These are phyloP conservation scores for Celoporthe dispersa DNA, from an alignment of 2,329 filamentous ascomycete species.

Conservation along the genomic window DNA sequence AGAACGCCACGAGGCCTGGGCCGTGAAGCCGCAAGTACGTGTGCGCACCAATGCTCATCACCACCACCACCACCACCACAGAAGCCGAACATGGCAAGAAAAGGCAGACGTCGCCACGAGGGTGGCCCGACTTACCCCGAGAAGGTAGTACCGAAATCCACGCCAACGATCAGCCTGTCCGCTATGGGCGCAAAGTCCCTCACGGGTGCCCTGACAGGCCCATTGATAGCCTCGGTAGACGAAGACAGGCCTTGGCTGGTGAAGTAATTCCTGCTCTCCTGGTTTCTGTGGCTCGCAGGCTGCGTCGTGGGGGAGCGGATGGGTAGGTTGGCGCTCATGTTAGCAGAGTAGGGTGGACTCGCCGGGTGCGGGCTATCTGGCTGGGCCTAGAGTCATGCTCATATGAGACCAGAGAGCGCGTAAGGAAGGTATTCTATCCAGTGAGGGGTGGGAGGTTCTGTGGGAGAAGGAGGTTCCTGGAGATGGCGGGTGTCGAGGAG, in stretches of 20 bases:
- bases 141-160: slow-evolving; percentile 86
- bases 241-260: slow-evolving; percentile 59
- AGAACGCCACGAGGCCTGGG: not conserved
- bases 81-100: not conserved
- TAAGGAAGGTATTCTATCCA: not conserved
- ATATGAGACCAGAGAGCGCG: not conserved
- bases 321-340: slow-evolving; percentile 53
- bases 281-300: slow-evolving; percentile 50
- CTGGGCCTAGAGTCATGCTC: slow-evolving; percentile 19
- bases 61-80: too few species aligned
- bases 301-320: slow-evolving; percentile 47
- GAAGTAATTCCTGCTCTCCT: slow-evolving; percentile 61
- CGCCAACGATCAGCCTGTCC: slow-evolving; percentile 74
- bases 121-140: slow-evolving; percentile 64
- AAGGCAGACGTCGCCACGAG: not conserved
- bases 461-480: not conserved
- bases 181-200: slow-evolving; percentile 55
- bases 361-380: slow-evolving; percentile 24
- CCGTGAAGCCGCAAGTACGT: not conserved
- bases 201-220: slow-evolving; percentile 60
- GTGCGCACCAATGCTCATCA: not conserved
- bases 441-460: not conserved
- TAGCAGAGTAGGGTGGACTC: slow-evolving; percentile 31
- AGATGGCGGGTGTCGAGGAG: not conserved
- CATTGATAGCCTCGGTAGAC: slow-evolving; percentile 66